phyloP scores from a whole-genome alignment of 192 early-diverging fungal species.

The Coemansia sp. region DNA sequence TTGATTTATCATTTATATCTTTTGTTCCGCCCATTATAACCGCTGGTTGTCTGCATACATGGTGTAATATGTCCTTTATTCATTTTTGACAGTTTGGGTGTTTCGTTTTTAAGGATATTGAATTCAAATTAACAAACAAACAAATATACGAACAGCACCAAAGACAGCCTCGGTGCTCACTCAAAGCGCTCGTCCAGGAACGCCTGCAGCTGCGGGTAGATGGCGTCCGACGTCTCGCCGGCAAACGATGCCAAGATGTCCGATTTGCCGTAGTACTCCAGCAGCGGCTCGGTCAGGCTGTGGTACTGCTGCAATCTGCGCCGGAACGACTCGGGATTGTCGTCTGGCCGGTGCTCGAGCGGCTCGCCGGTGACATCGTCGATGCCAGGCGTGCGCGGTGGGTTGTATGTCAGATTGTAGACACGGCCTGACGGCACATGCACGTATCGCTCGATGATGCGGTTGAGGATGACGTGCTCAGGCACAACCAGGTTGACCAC shows the following conservation, averaged over 20 bases:
- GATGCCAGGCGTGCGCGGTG: slow-evolving; percentile 69
- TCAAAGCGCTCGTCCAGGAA: slow-evolving; percentile 41
- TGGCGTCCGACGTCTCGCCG: slow-evolving; percentile 86
- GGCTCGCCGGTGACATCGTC: slow-evolving; percentile 97
- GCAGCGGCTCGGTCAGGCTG: slow-evolving; percentile 71
- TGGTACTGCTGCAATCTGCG: slow-evolving; percentile 75
- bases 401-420: slow-evolving; percentile 93
- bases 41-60: no score
- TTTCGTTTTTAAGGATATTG: no score
- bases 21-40: no score
- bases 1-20: no score
- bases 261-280: slow-evolving; percentile 72
- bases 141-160: no score
- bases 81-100: no score
- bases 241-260: slow-evolving; percentile 65
- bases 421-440: slow-evolving; percentile 88
- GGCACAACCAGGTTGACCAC: slow-evolving; percentile 92
- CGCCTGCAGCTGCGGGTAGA: slow-evolving; percentile 77
- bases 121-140: no score
- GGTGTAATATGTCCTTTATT: no score
- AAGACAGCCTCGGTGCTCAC: slow-evolving; percentile 3
- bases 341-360: slow-evolving; percentile 81
- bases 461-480: slow-evolving; percentile 80
- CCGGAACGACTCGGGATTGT: slow-evolving; percentile 81
- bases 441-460: slow-evolving; percentile 94